Evolutionary conservation across 2,329 filamentous ascomycete genomes (phyloP).

Genomic region (Cryphonectria carpinicola): DNA sequence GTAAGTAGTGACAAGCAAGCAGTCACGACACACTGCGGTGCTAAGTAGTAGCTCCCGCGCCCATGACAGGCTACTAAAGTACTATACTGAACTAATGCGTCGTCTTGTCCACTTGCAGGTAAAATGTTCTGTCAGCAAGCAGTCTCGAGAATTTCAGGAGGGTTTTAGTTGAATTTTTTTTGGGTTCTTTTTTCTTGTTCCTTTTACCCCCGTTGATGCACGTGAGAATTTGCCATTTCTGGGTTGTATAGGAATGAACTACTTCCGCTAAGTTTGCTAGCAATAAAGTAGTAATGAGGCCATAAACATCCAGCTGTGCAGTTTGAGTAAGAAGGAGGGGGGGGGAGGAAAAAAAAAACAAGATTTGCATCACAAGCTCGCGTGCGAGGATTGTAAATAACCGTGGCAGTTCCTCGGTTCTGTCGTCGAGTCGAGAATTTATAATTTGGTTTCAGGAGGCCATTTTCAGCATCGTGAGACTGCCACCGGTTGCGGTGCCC

Average conservation of each 20-base stretch:
- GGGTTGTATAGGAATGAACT: neutral
- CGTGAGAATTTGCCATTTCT: neutral
- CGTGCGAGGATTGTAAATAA: neutral
- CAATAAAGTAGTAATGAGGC: neutral
- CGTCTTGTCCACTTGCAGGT: too few relatives aligned
- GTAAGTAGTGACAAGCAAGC: neutral
- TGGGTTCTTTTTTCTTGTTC: too few relatives aligned
- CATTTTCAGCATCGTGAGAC: constrained; percentile 4
- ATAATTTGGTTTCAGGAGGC: neutral
- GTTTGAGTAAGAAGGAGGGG: neutral
- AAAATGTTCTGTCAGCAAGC: too few relatives aligned
- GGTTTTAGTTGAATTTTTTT: too few relatives aligned
- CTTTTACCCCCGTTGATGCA: neutral
- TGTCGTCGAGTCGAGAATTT: neutral
- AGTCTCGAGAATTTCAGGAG: neutral
- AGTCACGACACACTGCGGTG: too few relatives aligned
- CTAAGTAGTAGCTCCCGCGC: neutral
- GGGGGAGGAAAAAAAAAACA: neutral
- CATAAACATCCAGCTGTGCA: neutral
- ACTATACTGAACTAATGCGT: neutral
- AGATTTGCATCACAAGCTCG: neutral
- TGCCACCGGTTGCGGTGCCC: neutral
- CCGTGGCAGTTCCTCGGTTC: neutral
- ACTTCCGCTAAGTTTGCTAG: neutral
- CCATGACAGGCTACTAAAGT: neutral